Evolutionary conservation across 2,329 filamentous ascomycete genomes (phyloP), one percentile per base, ranked within the genome.

Genomic region (Fusarium haematococcum): DNA sequence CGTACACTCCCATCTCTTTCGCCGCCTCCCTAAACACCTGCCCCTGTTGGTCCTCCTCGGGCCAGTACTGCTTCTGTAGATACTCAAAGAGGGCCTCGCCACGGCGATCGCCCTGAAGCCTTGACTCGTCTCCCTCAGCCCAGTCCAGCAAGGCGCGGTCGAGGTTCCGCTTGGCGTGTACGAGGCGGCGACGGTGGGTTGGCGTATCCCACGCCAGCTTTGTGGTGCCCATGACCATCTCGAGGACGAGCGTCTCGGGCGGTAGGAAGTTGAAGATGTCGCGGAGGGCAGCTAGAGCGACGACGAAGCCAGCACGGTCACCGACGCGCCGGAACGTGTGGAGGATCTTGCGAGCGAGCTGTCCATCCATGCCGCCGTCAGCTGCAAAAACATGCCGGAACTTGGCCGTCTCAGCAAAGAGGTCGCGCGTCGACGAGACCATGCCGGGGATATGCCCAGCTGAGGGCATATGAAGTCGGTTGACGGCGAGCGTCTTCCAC

Each of bases 401-500:
- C 59, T 86, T 85, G 60, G 90, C 86, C 75, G 84, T 87, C 65
- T 88, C 84, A 18, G 82, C 80, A 76, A 89, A 89, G 27, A 88
- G 78, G 23, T 76, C 77, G 18, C 88, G 84, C 6, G 85, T 83
- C 25, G 77, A 79, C 8, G 69, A 68, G 5, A 79, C 78, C 56
- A 86, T 84, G 5, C 71, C 69, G 10, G 67, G 63, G 20, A 82
- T 52, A 48, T 81, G 68, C 1, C 78, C 79, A 4, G 80, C 73
- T 3, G 80, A 64, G 66, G 85, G 27, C n/a, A 77, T 68, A 60
- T 84, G 81, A 18, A 86, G 80, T 6, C 87, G 85, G 79, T 90
- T 90, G 73, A 88, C 81, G 5, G 84, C 83, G 32, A 91, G 83
- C 11, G 88, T 85, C 80, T 89, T 88, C 91, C 92, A 95, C 16